A percentile compares a stretch with the other conserved stretches of the same genome.
These are phyloP conservation scores for Trichoderma brevicompactum DNA, from an alignment of 2,329 filamentous ascomycete genomes.

Conservation along the genomic window DNA sequence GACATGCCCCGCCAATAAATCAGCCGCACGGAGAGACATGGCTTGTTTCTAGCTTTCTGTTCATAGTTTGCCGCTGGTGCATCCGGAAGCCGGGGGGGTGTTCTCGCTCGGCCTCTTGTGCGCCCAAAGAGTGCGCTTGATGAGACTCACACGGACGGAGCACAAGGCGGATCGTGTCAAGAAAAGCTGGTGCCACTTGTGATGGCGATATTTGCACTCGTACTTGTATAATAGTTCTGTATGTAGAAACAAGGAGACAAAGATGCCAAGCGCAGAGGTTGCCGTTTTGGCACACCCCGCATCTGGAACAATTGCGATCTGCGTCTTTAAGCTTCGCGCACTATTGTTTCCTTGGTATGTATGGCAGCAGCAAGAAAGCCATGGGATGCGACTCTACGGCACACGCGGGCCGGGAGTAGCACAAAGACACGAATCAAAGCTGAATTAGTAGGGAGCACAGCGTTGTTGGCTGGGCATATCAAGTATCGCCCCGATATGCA, in stretches of 20 bases:
- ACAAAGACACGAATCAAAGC: too few relatives aligned
- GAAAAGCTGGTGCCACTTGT: too few relatives aligned
- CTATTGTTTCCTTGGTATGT: slow-evolving; percentile 1
- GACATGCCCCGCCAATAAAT: not conserved
- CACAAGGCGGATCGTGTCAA: not conserved
- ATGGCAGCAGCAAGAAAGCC: too few relatives aligned
- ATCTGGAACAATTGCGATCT: slow-evolving; percentile 18
- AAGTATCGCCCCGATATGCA: too few relatives aligned
- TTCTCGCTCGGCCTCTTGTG: slow-evolving; percentile 4
- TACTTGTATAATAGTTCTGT: too few relatives aligned
- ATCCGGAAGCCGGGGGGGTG: slow-evolving; percentile 14
- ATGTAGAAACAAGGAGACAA: not conserved
- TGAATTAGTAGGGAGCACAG: too few relatives aligned
- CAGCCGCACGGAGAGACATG: not conserved
- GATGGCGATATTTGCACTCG: too few relatives aligned
- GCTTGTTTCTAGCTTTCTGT: too few relatives aligned
- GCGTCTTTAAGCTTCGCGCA: not conserved
- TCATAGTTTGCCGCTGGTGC: not conserved
- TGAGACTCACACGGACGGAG: slow-evolving; percentile 13
- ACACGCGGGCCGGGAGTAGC: slow-evolving; percentile 7
- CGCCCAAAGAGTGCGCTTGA: slow-evolving; percentile 20
- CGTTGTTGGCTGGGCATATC: too few relatives aligned
- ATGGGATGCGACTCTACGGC: slow-evolving; percentile 11
- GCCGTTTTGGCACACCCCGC: slow-evolving; percentile 18
- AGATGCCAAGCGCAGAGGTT: slow-evolving; percentile 10